Conservation (phyloP, 2,329 filamentous ascomycete species). For the Fusarium chaquense region DNA sequence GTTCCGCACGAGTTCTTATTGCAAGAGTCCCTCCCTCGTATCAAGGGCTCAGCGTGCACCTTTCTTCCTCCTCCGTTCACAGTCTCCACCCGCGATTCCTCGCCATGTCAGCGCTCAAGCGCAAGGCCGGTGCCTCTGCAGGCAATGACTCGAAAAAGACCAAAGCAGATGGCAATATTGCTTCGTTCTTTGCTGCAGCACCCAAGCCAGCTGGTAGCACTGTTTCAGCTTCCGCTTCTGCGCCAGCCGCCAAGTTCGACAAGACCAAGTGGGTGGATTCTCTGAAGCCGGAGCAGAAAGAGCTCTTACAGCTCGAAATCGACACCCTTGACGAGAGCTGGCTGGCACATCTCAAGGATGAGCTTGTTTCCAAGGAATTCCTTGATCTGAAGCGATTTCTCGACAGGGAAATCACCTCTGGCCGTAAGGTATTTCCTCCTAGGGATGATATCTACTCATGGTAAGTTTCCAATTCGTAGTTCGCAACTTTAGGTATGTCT, state of each 20-base stretch:
- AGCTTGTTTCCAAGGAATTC: conserved; percentile 83
- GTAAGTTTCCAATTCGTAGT: conserved; percentile 62
- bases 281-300: conserved; percentile 83
- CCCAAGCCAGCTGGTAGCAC: conserved; percentile 64
- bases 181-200: conserved; percentile 82
- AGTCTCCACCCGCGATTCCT: conserved; percentile 38
- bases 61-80: conserved; percentile 22
- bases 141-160: conserved; percentile 73
- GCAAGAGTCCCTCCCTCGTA: conserved; percentile 26
- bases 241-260: conserved; percentile 73
- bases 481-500: conserved; percentile 14
- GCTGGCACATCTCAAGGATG: conserved; percentile 89
- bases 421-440: conserved; percentile 88
- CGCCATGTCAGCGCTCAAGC: conserved; percentile 71
- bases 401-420: conserved; percentile 77
- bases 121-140: conserved; percentile 68
- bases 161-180: conserved; percentile 82
- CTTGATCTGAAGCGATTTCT: conserved; percentile 90
- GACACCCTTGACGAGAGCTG: conserved; percentile 92
- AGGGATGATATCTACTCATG: conserved; percentile 93
- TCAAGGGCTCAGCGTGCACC: conserved; percentile 39
- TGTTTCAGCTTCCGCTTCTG: conserved; percentile 44
- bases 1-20: conserved; percentile 12
- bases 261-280: conserved; percentile 90
- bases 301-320: conserved; percentile 88